A percentile compares a stretch with the other conserved stretches of the same genome.
These are phyloP conservation scores for Dionaea muscipula DNA, from an alignment of 179 eudicot genomes.

Conservation along the genomic window DNA sequence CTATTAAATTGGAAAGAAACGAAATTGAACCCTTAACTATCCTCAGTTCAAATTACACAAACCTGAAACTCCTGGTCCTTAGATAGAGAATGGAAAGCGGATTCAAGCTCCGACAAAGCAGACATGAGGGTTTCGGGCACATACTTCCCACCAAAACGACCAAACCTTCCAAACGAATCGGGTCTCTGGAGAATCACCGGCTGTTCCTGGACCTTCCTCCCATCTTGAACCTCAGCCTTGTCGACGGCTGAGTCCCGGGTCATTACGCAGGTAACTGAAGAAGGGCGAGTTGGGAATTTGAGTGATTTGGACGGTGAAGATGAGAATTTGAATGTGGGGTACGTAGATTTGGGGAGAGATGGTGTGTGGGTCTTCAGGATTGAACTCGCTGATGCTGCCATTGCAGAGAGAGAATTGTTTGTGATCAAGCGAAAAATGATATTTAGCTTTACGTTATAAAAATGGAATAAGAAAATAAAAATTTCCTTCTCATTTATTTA, in stretches of 20 bases:
- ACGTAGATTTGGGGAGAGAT: too few relatives aligned
- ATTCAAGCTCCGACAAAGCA: slow-evolving; percentile 73
- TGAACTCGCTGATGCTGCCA: too few relatives aligned
- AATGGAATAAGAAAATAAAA: too few relatives aligned
- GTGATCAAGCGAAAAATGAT: too few relatives aligned
- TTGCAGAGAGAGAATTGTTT: too few relatives aligned
- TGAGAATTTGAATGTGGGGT: too few relatives aligned
- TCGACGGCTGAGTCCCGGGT: slow-evolving; percentile 9
- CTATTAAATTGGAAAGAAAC: background rate
- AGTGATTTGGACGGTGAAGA: slow-evolving; percentile 21
- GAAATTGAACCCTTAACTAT: background rate
- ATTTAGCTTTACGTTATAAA: too few relatives aligned
- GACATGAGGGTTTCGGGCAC: slow-evolving; percentile 86
- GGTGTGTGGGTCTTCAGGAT: too few relatives aligned
- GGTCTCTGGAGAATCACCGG: slow-evolving; percentile 39
- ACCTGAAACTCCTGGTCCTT: slow-evolving; percentile 62
- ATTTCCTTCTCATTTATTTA: too few relatives aligned
- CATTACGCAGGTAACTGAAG: slow-evolving; percentile 34
- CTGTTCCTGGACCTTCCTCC: slow-evolving; percentile 9
- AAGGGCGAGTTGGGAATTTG: slow-evolving; percentile 7
- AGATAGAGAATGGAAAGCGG: slow-evolving; percentile 47
- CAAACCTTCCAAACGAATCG: slow-evolving; percentile 74
- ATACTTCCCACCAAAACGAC: slow-evolving; percentile 80
- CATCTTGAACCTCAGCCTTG: slow-evolving; percentile 5
- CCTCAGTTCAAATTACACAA: background rate